Percentiles rank a stretch among this genome's conserved stretches.
These are phyloP conservation scores for Geranomyces variabilis DNA, from an alignment of 192 early-diverging fungal species.

Conservation along the genomic window DNA sequence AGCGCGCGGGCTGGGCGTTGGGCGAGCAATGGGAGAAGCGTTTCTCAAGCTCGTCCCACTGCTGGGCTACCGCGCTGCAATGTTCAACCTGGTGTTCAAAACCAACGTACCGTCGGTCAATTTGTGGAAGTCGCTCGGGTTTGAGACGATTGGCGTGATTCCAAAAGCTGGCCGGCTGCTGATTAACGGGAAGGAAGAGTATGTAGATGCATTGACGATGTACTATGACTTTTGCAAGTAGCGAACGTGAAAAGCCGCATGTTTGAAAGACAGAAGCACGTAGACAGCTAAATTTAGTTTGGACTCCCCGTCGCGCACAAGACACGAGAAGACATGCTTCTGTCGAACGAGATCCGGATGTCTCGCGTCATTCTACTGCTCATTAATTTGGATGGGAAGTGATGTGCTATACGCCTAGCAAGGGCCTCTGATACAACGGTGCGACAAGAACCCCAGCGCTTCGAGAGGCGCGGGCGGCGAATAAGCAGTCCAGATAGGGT, in stretches of 20 bases:
- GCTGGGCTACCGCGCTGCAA: constrained; percentile 71
- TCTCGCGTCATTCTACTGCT: too few species aligned
- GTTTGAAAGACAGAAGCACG: too few species aligned
- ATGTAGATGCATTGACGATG: constrained; percentile 74
- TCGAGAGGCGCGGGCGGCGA: too few species aligned
- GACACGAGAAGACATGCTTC: too few species aligned
- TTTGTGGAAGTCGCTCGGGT: constrained; percentile 69
- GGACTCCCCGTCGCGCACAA: too few species aligned
- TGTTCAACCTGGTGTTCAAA: constrained; percentile 83
- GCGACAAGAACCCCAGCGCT: too few species aligned
- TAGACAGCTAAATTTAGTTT: neutral
- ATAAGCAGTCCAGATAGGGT: too few species aligned
- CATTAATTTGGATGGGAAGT: too few species aligned
- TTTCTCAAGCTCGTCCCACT: constrained; percentile 65
- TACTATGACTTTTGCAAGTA: constrained; percentile 69
- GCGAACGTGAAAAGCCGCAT: too few species aligned
- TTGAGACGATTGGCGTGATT: constrained; percentile 68
- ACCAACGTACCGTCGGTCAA: constrained; percentile 66
- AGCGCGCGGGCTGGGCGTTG: constrained; percentile 60
- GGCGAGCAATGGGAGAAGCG: constrained; percentile 61
- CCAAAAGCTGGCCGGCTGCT: constrained; percentile 66
- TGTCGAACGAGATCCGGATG: too few species aligned
- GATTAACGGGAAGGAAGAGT: constrained; percentile 38
- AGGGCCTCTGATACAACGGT: too few species aligned
- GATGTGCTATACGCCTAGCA: too few species aligned